Conservation (phyloP, 2,329 filamentous ascomycete genomes). For the Diplodia seriata region DNA sequence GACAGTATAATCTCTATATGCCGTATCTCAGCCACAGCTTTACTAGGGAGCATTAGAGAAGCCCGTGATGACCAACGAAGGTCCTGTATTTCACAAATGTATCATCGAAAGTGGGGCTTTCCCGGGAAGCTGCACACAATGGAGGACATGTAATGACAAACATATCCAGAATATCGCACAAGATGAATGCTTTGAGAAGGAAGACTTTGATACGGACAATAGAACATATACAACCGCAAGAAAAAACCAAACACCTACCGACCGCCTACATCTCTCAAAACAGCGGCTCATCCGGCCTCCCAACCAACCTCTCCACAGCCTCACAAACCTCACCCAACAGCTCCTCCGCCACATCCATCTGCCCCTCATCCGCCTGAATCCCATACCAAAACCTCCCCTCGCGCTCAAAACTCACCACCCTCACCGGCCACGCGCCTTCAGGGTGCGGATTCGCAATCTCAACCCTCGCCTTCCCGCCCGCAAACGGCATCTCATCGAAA, state of each 20-base stretch:
- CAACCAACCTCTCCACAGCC: not conserved
- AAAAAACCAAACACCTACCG: too few relatives aligned
- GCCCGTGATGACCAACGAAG: not conserved
- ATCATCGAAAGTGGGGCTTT: too few relatives aligned
- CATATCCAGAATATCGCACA: too few relatives aligned
- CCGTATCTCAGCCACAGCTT: constrained; percentile 13
- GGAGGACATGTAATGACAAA: too few relatives aligned
- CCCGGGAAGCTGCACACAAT: too few relatives aligned
- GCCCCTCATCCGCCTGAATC: not conserved
- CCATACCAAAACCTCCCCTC: constrained; percentile 34
- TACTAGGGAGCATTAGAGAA: not conserved
- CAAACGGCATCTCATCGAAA: constrained; percentile 59
- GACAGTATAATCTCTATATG: constrained; percentile 16
- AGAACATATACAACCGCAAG: too few relatives aligned
- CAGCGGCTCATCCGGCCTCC: not conserved
- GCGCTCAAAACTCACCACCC: constrained; percentile 37
- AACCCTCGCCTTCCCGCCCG: constrained; percentile 44
- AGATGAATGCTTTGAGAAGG: too few relatives aligned
- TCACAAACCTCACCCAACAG: not conserved
- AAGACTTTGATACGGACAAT: too few relatives aligned
- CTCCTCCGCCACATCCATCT: not conserved
- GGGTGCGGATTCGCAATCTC: constrained; percentile 64
- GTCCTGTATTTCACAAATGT: too few relatives aligned
- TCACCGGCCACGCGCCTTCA: constrained; percentile 39
- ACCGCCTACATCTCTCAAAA: not conserved